Conservation (phyloP, 768 basidiomycete species). For the Phylloporus sp. region DNA sequence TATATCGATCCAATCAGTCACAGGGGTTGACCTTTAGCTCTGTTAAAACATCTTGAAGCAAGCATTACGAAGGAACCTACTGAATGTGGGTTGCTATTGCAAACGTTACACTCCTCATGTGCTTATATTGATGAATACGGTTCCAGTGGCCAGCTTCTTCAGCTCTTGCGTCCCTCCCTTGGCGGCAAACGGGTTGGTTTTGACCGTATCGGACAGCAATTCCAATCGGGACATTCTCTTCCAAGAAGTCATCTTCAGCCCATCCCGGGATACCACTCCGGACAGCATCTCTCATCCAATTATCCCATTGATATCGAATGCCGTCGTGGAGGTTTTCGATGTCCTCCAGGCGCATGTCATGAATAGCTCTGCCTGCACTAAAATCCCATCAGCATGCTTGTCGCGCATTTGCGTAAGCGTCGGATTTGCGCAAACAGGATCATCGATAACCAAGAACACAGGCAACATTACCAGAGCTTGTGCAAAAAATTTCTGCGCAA, state of each 20-base stretch:
- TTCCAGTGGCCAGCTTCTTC: neutral
- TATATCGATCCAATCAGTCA: neutral
- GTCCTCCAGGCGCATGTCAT: no score
- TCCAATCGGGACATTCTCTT: neutral
- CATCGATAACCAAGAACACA: no score
- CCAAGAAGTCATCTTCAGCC: neutral
- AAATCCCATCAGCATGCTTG: no score
- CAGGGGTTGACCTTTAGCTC: neutral
- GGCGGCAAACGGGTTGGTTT: neutral
- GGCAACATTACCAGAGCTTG: no score
- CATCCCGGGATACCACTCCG: neutral
- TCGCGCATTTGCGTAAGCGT: no score
- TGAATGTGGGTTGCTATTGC: neutral
- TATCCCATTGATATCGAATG: neutral
- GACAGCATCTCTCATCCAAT: neutral
- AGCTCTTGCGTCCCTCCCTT: neutral
- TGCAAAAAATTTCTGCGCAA: no score
- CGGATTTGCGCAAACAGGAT: no score
- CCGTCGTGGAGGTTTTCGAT: neutral
- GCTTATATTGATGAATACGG: neutral
- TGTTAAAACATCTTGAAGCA: no score
- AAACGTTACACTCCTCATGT: neutral
- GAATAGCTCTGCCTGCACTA: no score
- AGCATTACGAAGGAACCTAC: no score
- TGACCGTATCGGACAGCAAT: neutral